Evolutionary conservation across 1,284 basidiomycete genomes (phyloP).

Genomic region (Tremellales sp.): DNA sequence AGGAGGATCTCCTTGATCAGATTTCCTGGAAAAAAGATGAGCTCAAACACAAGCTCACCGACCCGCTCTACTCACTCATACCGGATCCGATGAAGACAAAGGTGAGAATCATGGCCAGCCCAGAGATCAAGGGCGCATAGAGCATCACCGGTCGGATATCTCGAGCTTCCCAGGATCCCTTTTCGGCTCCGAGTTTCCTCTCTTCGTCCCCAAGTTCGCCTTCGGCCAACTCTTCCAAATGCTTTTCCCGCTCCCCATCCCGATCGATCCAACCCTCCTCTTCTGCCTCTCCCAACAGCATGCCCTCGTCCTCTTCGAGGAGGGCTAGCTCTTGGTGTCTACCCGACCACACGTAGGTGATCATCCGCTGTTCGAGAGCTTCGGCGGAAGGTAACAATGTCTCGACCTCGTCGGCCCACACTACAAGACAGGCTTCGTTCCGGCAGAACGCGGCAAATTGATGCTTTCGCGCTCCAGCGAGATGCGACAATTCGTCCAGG

Average conservation of each 20-base stretch:
- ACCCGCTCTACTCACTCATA: conserved; percentile 53
- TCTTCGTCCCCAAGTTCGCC: conserved; percentile 24
- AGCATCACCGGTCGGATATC: conserved; percentile 60
- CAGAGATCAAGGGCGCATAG: conserved; percentile 74
- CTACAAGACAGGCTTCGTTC: conserved; percentile 35
- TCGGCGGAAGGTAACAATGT: conserved; percentile 74
- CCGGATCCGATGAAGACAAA: conserved; percentile 54
- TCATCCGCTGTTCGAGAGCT: conserved; percentile 48
- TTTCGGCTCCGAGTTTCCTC: conserved; percentile 51
- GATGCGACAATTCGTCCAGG: conserved; percentile 38
- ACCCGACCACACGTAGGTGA: conserved; percentile 41
- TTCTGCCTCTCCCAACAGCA: conserved; percentile 23
- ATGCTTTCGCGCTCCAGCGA: conserved; percentile 42
- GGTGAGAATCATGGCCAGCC: conserved; percentile 55
- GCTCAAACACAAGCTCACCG: background rate
- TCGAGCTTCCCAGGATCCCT: conserved; percentile 53
- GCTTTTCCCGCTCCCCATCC: conserved; percentile 24
- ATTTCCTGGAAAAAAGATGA: conserved; percentile 50
- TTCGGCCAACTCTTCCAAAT: conserved; percentile 17
- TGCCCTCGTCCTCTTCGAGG: conserved; percentile 21
- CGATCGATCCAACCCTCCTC: conserved; percentile 30
- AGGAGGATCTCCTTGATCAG: conserved; percentile 64
- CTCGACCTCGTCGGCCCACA: conserved; percentile 70
- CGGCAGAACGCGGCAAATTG: conserved; percentile 43
- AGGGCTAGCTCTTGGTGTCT: conserved; percentile 30